Base-by-base conservation (phyloP, 106 monocot genomes). In the Dactylorhiza incarnata region DNA sequence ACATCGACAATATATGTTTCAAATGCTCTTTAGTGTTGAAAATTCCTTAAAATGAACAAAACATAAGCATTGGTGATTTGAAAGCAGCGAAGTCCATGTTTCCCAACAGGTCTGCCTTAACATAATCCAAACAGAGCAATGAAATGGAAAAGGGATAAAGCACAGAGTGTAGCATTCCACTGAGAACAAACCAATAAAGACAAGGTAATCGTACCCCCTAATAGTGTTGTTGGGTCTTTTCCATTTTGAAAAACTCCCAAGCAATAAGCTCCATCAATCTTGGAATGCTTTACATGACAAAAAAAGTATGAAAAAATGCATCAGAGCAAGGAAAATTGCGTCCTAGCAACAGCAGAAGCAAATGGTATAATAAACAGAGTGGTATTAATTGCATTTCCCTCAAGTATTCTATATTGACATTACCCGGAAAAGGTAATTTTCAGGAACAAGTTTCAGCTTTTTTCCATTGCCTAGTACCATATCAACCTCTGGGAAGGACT, bases 401-500 rank as follows among this genome's bases (percentile, higher is more conserved):
- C 37, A 37, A 37, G 37, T 37, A 37, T 20, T 1, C 20, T 23
- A 59, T 7, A 59, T 59, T 59, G 20, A 23, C 58, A 59, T 78
- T 89, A 96, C 95, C 93, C 84, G 85, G 76, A 93, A 97, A 72
- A 97, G 81, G 81, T 97, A 97, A 49, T 97, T 97, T 87, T 97
- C 96, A 66, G 91, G 96, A 68, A 93, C 82, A 75, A 97, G 85
- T 78, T 77, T 78, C 59, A 97, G 75, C 79, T 84, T 91, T 50
- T 93, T 86, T 26, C 91, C 89, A 72, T 91, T 87, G 77, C 81
- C 86, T 84, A 97, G 91, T 73, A 94, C 89, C 89, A 97, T 87
- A 25, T 94, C 91, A 78, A 97, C 91, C 68, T 89, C 79, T 20
- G 96, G 96, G 80, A 97, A 97, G 48, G 50, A 73, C 51, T 86